These are phyloP conservation scores for Tillandsia leiboldiana DNA, from an alignment of 176 grass and related monocot species.

Conservation along the genomic window DNA sequence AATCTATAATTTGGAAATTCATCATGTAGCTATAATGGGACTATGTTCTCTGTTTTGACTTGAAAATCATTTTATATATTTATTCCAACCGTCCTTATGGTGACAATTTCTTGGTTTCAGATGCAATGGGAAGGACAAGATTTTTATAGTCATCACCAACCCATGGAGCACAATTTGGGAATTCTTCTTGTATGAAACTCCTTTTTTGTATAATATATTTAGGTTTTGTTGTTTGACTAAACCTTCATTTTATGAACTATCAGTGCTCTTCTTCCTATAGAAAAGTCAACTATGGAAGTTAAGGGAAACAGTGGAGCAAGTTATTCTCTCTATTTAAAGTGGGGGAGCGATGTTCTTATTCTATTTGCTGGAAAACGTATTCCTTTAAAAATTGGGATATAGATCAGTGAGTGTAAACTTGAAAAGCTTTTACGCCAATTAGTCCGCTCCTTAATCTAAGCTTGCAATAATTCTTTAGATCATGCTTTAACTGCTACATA, in stretches of 20 bases:
- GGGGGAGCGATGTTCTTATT: too few relatives aligned
- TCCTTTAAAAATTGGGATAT: too few relatives aligned
- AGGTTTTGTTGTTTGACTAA: conserved; percentile 6
- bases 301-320: too few relatives aligned
- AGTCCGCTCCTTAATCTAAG: too few relatives aligned
- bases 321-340: too few relatives aligned
- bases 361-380: too few relatives aligned
- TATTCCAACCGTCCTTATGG: not conserved
- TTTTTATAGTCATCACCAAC: conserved; percentile 29
- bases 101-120: conserved; percentile 31
- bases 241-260: not conserved
- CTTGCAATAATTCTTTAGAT: too few relatives aligned
- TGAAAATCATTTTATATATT: not conserved
- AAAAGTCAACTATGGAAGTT: too few relatives aligned
- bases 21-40: not conserved
- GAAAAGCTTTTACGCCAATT: too few relatives aligned
- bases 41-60: not conserved
- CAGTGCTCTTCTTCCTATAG: too few relatives aligned
- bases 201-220: conserved; percentile 9
- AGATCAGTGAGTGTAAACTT: too few relatives aligned
- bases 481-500: too few relatives aligned
- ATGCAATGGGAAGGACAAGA: conserved; percentile 66
- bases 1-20: not conserved
- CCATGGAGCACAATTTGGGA: conserved; percentile 82
- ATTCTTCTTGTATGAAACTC: conserved; percentile 78